phyloP scores from a whole-genome alignment of 768 basidiomycete genomes.

The Hygrophorus russula region DNA sequence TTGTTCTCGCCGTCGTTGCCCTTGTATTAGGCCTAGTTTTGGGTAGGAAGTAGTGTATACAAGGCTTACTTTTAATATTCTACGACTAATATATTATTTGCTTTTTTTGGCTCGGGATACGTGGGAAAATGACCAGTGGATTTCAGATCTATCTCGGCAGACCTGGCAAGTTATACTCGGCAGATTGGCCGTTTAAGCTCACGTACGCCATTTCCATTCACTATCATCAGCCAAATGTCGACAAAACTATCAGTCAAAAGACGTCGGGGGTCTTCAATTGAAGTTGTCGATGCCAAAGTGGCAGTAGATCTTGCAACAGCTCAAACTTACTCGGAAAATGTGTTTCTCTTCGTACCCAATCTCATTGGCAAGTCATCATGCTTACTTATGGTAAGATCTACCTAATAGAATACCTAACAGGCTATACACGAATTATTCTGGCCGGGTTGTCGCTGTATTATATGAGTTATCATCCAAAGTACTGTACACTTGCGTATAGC shows the following conservation, averaged over 20 bases:
- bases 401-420: slow-evolving; percentile 26
- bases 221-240: not conserved
- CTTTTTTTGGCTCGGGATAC: too few species aligned
- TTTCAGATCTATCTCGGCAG: too few species aligned
- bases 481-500: slow-evolving; percentile 81
- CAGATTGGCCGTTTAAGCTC: too few species aligned
- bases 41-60: too few species aligned
- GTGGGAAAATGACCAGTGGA: too few species aligned
- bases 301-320: slow-evolving; percentile 83
- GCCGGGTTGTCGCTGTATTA: slow-evolving; percentile 82
- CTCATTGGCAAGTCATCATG: slow-evolving; percentile 62
- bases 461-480: slow-evolving; percentile 93
- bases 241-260: slow-evolving; percentile 6
- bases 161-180: not conserved
- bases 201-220: too few species aligned
- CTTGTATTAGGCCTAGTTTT: slow-evolving; percentile 40
- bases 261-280: slow-evolving; percentile 45
- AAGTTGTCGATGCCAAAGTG: slow-evolving; percentile 72
- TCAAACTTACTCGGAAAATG: slow-evolving; percentile 85
- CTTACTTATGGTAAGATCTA: not conserved
- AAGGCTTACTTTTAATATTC: too few species aligned
- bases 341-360: slow-evolving; percentile 96
- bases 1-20: slow-evolving; percentile 57
- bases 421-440: slow-evolving; percentile 83
- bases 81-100: too few species aligned